Evolutionary conservation across 306 rosid genomes (phyloP).

Genomic region (Glycine latifolia): DNA sequence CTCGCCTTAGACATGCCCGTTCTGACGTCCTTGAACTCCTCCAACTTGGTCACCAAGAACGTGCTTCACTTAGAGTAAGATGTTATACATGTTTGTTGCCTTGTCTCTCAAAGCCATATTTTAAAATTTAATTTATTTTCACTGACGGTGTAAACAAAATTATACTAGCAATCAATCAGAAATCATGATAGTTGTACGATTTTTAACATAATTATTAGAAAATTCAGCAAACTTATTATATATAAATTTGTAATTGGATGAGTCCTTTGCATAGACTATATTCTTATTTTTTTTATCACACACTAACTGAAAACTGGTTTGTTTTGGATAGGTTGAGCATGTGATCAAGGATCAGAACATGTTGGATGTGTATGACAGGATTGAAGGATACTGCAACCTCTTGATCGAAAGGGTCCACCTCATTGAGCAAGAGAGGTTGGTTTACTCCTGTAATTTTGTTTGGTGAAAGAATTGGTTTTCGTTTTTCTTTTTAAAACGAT

Average conservation of each 20-base stretch:
- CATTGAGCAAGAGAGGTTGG: slow-evolving; percentile 81
- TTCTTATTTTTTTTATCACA: too few species aligned
- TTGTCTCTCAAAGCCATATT: background rate
- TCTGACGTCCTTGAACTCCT: slow-evolving; percentile 83
- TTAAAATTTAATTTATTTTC: too few species aligned
- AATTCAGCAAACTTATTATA: too few species aligned
- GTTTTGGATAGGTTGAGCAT: slow-evolving; percentile 68
- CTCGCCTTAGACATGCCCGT: slow-evolving; percentile 61
- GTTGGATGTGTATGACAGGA: slow-evolving; percentile 71
- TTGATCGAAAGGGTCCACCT: slow-evolving; percentile 78
- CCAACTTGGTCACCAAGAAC: slow-evolving; percentile 71
- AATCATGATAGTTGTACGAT: too few species aligned
- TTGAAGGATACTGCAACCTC: slow-evolving; percentile 75
- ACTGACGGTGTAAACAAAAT: too few species aligned
- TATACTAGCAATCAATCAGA: too few species aligned
- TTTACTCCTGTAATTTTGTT: background rate
- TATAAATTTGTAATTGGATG: too few species aligned
- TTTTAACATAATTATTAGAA: too few species aligned
- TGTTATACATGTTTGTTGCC: background rate
- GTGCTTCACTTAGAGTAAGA: slow-evolving; percentile 83
- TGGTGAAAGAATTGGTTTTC: background rate
- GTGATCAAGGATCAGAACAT: slow-evolving; percentile 86
- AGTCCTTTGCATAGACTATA: too few species aligned
- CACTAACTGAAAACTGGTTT: background rate
- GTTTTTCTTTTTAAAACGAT: background rate